Conservation (phyloP, 2,329 filamentous ascomycete species). For the Trichoderma simmonsii region DNA sequence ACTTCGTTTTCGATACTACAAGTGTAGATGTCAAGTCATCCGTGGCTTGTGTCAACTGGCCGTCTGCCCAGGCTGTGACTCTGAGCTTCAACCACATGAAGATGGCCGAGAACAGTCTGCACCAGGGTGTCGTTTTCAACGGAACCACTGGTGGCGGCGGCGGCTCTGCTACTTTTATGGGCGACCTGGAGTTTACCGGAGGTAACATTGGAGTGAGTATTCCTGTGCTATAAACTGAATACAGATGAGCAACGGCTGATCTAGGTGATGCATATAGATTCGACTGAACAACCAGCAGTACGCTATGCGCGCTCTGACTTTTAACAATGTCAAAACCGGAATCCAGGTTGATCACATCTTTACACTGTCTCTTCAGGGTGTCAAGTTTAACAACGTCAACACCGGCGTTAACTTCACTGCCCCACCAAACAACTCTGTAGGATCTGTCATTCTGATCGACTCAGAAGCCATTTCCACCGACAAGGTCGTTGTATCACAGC, state of each 20-base stretch:
- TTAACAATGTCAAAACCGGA: slow-evolving; percentile 20
- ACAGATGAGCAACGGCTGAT: background rate
- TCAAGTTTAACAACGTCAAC: slow-evolving; percentile 19
- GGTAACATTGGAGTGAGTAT: slow-evolving; percentile 15
- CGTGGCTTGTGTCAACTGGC: slow-evolving; percentile 20
- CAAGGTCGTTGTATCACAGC: slow-evolving; percentile 18
- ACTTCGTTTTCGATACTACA: slow-evolving; percentile 20
- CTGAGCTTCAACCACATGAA: slow-evolving; percentile 18
- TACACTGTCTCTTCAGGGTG: slow-evolving; percentile 18
- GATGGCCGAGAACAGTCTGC: slow-evolving; percentile 17
- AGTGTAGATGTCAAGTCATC: slow-evolving; percentile 7
- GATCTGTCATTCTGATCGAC: slow-evolving; percentile 19
- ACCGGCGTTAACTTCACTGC: slow-evolving; percentile 19
- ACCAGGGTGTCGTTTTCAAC: slow-evolving; percentile 21
- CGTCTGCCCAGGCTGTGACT: slow-evolving; percentile 20
- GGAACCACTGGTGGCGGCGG: slow-evolving; percentile 17
- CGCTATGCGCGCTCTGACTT: slow-evolving; percentile 17
- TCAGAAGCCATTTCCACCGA: slow-evolving; percentile 18
- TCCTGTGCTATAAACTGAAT: background rate
- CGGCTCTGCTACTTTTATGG: slow-evolving; percentile 21
- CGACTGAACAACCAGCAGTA: slow-evolving; percentile 21
- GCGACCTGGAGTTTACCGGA: slow-evolving; percentile 16
- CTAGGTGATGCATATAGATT: background rate
- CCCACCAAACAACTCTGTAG: slow-evolving; percentile 16
- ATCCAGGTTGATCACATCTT: slow-evolving; percentile 19